phyloP scores from a whole-genome alignment of 108 stramenopile species.

The Thalassiosira profunda region DNA sequence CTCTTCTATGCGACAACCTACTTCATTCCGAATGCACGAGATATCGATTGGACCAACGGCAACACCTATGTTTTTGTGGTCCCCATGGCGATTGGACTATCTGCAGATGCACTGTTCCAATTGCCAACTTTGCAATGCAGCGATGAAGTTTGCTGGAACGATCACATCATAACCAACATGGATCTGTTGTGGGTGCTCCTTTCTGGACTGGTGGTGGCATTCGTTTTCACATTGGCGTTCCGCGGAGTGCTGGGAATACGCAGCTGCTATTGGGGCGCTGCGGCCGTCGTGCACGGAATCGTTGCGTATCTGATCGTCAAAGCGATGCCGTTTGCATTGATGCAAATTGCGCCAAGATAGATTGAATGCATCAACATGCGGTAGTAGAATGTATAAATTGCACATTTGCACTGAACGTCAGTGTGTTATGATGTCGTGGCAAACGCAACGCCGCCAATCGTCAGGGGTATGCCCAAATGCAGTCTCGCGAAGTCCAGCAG shows the following conservation, averaged over 20 bases:
- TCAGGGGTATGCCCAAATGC: slow-evolving; percentile 81
- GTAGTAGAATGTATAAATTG: no score
- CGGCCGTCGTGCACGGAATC: slow-evolving; percentile 15
- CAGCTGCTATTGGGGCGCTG: slow-evolving; percentile 24
- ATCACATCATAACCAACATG: slow-evolving; percentile 8
- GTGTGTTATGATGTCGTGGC: slow-evolving; percentile 34
- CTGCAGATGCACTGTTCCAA: slow-evolving; percentile 28
- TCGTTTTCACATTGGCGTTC: slow-evolving; percentile 44
- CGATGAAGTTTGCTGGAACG: slow-evolving; percentile 19
- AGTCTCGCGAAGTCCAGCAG: slow-evolving; percentile 94
- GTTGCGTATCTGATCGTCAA: slow-evolving; percentile 17
- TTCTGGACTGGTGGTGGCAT: slow-evolving; percentile 30
- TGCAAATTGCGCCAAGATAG: no score
- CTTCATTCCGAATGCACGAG: slow-evolving; percentile 13
- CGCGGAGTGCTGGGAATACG: slow-evolving; percentile 29
- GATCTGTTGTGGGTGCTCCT: slow-evolving; percentile 22
- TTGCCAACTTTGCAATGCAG: slow-evolving; percentile 9
- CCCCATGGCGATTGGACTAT: slow-evolving; percentile 34
- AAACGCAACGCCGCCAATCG: slow-evolving; percentile 63
- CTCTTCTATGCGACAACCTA: slow-evolving; percentile 13
- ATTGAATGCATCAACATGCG: no score
- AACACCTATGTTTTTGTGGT: slow-evolving; percentile 43
- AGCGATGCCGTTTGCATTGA: slow-evolving; percentile 11
- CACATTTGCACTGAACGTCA: no score
- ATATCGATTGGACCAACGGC: slow-evolving; percentile 27